Conservation (phyloP, 2,329 filamentous ascomycete species). For the Colletotrichum falcatum region DNA sequence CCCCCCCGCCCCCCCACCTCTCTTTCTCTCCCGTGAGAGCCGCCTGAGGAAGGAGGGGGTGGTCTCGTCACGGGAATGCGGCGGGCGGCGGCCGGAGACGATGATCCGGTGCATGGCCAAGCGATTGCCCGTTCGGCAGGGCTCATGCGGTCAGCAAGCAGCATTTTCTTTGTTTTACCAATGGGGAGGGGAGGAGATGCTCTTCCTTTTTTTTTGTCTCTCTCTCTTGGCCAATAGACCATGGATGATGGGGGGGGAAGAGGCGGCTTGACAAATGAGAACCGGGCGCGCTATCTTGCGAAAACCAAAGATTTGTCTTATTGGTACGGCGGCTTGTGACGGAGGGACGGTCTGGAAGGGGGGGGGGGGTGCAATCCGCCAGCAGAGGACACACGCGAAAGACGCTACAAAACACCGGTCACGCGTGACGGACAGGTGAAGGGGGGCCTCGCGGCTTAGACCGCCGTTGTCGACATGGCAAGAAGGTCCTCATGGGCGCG, state of each 20-base stretch:
- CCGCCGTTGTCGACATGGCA: too few relatives aligned
- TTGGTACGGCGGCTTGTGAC: background rate
- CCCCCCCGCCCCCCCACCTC: too few relatives aligned
- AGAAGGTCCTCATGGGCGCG: too few relatives aligned
- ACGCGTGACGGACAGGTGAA: too few relatives aligned
- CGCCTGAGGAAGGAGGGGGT: background rate
- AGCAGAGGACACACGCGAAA: too few relatives aligned
- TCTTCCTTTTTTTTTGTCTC: too few relatives aligned
- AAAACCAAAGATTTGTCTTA: background rate
- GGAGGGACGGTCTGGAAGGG: background rate
- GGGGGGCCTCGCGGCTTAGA: too few relatives aligned
- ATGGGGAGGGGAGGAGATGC: background rate
- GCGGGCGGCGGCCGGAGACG: background rate
- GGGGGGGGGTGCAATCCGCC: background rate
- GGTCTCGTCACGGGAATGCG: background rate
- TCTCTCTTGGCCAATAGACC: background rate
- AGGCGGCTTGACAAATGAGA: background rate
- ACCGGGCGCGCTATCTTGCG: background rate
- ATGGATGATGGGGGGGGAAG: background rate
- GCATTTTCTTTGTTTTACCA: background rate
- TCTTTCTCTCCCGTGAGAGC: background rate
- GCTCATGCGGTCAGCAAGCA: background rate
- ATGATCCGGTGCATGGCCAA: background rate
- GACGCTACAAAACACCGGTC: too few relatives aligned
- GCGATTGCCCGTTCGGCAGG: background rate